Base-by-base conservation (phyloP, 2,329 filamentous ascomycete species). In the Calonectria pteridis region DNA sequence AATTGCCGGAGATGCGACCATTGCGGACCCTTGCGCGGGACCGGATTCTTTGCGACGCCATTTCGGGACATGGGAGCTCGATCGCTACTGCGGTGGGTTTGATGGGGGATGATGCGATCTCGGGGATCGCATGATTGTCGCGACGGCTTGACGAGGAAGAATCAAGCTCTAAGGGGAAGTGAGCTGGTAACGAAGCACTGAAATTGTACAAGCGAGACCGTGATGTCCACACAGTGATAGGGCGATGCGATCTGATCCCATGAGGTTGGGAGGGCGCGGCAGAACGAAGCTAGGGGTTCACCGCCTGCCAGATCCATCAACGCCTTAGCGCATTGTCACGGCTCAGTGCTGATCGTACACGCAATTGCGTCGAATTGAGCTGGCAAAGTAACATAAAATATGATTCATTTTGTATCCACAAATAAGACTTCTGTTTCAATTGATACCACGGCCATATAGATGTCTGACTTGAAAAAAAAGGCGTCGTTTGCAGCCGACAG, bases 1-100 rank as follows among this genome's bases (percentile, higher is more conserved):
- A 88, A 84, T 75, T 91, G 89, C 53, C 89, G 88, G 64, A 91
- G 84, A 77, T 90, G 89, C 64, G 87, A 85, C 88, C 88, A 89
- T 75, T 86, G 88, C 71, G 86, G 84, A 50, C 84, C 84, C 81
- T 84, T 88, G 76, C 87, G 88, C 73, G 87, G 82, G 77, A 75
- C 76, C 79, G 64, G 69, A 68, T 81, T 77, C 74, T 67, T 80
- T 72, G 73, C 73, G 74, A 69, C 73, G 69, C 77, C 79, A 81
- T 81, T 80, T 77, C 79, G 78, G 67, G 79, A 81, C 79, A 81
- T 81, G 77, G 73, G 76, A 69, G 73, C 71, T 78, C 72, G 75
- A 72, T 76, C n/a, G 74, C 72, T 80, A 79, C 63, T 69, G 68
- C 46, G 73, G 62, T 71, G 55, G 55, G 26, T 79, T 79, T 62